Base-by-base conservation (phyloP, 2,329 filamentous ascomycete species). In the Aureobasidium sp. region DNA sequence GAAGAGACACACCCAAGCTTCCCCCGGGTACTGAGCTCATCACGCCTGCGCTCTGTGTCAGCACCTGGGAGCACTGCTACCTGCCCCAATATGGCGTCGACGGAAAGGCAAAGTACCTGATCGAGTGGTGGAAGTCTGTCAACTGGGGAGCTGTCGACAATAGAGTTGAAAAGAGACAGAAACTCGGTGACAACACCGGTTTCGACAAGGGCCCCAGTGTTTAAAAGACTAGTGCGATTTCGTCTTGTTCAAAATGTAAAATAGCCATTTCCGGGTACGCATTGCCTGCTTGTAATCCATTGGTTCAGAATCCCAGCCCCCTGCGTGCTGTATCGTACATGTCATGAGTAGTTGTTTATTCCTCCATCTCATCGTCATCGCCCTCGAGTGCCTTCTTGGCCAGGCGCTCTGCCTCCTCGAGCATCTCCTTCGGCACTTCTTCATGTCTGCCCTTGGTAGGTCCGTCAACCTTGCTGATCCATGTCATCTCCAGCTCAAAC, bases 401-500 rank as follows among this genome's bases (percentile, higher is more conserved):
- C 77, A 93, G 83, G 75, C 85, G 87, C 82, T 97, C 91, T 15
- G 94, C 94, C 79, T 97, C 93, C 74, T 96, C 91, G 63, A 87
- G 81, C 70, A 99, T 77, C 67, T 91, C 89, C 80, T 90, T 92
- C 62, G 94, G 94, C 63, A 99, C 94, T 77, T 96, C 91, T 76
- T 93, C 83, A 73, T 99, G 94, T 70, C 87, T 85, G 66, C 94
- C 94, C 79, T 95, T 93, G 65, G 92, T 97, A 39, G 92, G 91
- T 5, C 92, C 93, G 67, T 89, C 85, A 52, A 86, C 77, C 59
- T 83, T 85, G 76, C 91, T 97, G 75, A 97, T 90, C 94, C 94
- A 99, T 63, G 90, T 96, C 91, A 99, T 95, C 81, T 99, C 94
- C 64, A 99, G 82, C 85, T 99, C 94, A 72, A 97, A 99, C 67